Evolutionary conservation across 106 monocot species (phyloP).

Genomic region (Dendrobium officinale): DNA sequence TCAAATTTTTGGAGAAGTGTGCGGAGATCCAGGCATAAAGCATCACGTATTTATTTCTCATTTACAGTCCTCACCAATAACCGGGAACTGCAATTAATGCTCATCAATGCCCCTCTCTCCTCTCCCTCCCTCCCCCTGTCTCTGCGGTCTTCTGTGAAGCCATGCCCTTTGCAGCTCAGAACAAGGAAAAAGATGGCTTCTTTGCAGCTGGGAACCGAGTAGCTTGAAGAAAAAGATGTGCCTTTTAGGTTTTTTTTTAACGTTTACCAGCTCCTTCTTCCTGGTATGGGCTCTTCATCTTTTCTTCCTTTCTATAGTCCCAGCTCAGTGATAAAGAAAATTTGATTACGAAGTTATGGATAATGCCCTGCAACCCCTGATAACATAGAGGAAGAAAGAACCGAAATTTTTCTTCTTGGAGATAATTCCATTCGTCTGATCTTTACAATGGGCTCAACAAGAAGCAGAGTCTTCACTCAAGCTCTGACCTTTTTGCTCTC

Average conservation of each 20-base stretch:
- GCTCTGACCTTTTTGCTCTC: conserved; percentile 21
- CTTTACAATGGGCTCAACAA: conserved; percentile 1
- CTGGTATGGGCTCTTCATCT: background rate
- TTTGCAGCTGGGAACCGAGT: background rate
- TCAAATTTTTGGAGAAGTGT: conserved; percentile 5
- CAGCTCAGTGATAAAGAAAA: background rate
- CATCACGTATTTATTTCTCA: conserved; percentile 59
- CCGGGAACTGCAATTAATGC: conserved; percentile 38
- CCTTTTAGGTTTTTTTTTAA: background rate
- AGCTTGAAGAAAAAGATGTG: conserved; percentile 1
- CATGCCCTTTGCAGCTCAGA: conserved; percentile 2
- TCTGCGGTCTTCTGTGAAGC: background rate
- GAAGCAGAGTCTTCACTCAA: conserved; percentile 12
- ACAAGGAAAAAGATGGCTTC: conserved; percentile 5
- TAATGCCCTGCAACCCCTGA: background rate
- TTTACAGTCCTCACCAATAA: conserved; percentile 49
- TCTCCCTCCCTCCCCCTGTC: conserved; percentile 1
- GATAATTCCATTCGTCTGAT: background rate
- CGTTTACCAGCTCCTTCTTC: background rate
- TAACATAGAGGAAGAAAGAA: background rate
- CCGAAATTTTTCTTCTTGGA: background rate
- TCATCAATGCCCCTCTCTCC: conserved; percentile 31
- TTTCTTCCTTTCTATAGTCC: background rate
- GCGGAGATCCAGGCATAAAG: conserved; percentile 36
- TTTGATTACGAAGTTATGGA: background rate